Evolutionary conservation across 2,329 filamentous ascomycete genomes (phyloP).

Genomic region (Calonectria montana): DNA sequence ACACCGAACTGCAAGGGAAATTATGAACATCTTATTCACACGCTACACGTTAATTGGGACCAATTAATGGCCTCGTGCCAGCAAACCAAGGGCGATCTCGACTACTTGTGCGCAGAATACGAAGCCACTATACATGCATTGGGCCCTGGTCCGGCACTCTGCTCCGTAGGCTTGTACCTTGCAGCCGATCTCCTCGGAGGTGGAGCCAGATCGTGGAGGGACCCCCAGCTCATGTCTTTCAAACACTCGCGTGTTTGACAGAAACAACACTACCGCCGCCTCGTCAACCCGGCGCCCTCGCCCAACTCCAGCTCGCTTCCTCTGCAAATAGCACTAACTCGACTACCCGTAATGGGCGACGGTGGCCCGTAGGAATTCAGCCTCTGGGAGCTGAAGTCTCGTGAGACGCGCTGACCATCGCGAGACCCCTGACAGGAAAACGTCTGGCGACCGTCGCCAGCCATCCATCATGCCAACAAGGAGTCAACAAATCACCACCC

Average conservation of each 20-base stretch:
- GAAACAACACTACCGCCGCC: constrained; percentile 12
- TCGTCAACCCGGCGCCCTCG: neutral
- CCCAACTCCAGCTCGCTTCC: neutral
- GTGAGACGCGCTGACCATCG: neutral
- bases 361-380: neutral
- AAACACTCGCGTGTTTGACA: constrained; percentile 22
- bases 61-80: neutral
- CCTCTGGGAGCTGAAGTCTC: neutral
- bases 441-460: neutral
- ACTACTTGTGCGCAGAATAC: constrained; percentile 12
- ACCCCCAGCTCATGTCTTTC: constrained; percentile 6
- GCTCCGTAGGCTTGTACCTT: constrained; percentile 13
- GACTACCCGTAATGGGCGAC: neutral
- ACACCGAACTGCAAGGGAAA: neutral
- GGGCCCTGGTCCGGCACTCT: neutral
- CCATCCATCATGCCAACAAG: neutral
- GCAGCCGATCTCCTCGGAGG: neutral
- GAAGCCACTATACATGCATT: constrained; percentile 11
- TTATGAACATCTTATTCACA: constrained; percentile 1
- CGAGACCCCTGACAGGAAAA: neutral
- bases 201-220: constrained; percentile 15
- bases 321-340: neutral
- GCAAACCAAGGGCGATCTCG: neutral
- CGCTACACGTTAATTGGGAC: neutral
- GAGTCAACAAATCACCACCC: neutral